Evolutionary conservation across 306 rosid species (phyloP).

Genomic region (Geum urbanum): DNA sequence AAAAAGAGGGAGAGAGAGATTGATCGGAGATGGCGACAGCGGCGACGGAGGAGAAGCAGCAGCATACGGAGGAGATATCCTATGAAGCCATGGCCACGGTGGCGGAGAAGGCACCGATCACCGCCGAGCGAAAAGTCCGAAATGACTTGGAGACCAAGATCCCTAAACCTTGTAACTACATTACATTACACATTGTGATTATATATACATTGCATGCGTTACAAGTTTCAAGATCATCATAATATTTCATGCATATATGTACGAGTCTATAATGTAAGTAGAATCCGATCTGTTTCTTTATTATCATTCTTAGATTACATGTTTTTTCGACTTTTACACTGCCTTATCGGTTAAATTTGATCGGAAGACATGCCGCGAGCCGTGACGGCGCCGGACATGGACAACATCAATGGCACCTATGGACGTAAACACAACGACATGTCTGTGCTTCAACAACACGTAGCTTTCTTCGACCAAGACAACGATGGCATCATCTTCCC

Average conservation of each 20-base stretch:
- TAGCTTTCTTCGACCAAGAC: slow-evolving; percentile 60
- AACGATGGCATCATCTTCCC: slow-evolving; percentile 71
- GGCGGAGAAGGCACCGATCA: slow-evolving; percentile 37
- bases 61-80: slow-evolving; percentile 10
- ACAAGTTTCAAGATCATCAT: no score
- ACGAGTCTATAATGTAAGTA: no score
- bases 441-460: slow-evolving; percentile 85
- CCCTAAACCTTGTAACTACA: slow-evolving; percentile 67
- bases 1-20: background rate
- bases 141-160: slow-evolving; percentile 44
- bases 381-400: slow-evolving; percentile 52
- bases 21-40: slow-evolving; percentile 30
- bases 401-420: slow-evolving; percentile 62
- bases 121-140: slow-evolving; percentile 28
- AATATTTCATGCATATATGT: no score
- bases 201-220: no score
- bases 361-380: slow-evolving; percentile 61
- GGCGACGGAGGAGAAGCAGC: slow-evolving; percentile 12
- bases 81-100: slow-evolving; percentile 30
- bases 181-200: no score
- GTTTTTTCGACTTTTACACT: no score
- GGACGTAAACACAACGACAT: slow-evolving; percentile 53
- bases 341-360: background rate
- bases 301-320: background rate
- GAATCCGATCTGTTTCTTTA: no score